Evolutionary conservation across 176 grass and related monocot species (phyloP).

Genomic region (Raddia guianensis): DNA sequence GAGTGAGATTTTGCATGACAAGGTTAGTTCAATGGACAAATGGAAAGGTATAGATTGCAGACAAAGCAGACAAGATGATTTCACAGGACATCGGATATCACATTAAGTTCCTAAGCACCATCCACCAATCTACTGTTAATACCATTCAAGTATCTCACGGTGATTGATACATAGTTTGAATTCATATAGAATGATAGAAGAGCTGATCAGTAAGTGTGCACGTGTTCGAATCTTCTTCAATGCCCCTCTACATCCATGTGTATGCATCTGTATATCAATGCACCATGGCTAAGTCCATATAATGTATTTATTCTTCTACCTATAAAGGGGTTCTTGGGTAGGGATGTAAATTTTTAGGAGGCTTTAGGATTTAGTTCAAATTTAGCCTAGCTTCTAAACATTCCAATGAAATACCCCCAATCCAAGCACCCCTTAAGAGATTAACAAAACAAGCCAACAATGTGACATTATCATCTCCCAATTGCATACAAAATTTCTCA

Average conservation of each 20-base stretch:
- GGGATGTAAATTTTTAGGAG: too few relatives aligned
- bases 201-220: not conserved
- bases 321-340: too few relatives aligned
- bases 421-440: not conserved
- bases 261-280: not conserved
- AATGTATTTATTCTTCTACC: not conserved
- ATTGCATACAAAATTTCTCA: not conserved
- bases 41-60: not conserved
- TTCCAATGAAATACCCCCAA: too few relatives aligned
- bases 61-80: not conserved
- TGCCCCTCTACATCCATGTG: not conserved
- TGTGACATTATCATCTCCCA: not conserved
- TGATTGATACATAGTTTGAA: not conserved
- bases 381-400: too few relatives aligned
- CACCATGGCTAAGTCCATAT: not conserved
- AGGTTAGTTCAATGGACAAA: slow-evolving; percentile 16
- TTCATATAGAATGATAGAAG: not conserved
- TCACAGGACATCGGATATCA: not conserved
- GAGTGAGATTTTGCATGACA: slow-evolving; percentile 16
- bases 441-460: not conserved
- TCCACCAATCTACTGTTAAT: slow-evolving; percentile 7
- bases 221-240: not conserved
- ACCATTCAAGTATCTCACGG: not conserved
- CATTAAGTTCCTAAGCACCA: not conserved
- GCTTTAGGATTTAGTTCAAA: too few relatives aligned